Evolutionary conservation across 106 monocot species (phyloP).

Genomic region (Triglochin maritima): DNA sequence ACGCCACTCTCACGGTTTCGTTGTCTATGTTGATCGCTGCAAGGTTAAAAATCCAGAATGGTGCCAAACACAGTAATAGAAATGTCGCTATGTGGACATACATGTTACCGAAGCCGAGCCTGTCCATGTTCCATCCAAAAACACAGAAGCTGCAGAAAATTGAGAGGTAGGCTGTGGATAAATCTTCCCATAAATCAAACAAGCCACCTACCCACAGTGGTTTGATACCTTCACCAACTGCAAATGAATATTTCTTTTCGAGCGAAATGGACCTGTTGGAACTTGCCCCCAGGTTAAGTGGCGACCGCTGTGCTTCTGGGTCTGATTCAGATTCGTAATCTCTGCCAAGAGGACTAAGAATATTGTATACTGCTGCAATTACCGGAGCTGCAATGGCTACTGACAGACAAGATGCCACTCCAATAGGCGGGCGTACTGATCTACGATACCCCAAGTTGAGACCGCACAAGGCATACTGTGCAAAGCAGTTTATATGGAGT

Average conservation of each 20-base stretch:
- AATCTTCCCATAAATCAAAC: slow-evolving; percentile 45
- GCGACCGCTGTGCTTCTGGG: slow-evolving; percentile 15
- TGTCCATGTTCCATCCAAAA: slow-evolving; percentile 76
- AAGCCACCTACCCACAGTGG: slow-evolving; percentile 48
- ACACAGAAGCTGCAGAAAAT: slow-evolving; percentile 59
- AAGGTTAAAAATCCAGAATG: slow-evolving; percentile 52
- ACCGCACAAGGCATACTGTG: slow-evolving; percentile 64
- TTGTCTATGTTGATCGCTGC: slow-evolving; percentile 52
- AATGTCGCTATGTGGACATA: slow-evolving; percentile 59
- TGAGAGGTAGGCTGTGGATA: slow-evolving; percentile 33
- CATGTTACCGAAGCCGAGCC: slow-evolving; percentile 65
- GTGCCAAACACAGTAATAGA: slow-evolving; percentile 39
- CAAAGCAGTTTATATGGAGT: slow-evolving; percentile 63
- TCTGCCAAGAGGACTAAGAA: slow-evolving; percentile 57
- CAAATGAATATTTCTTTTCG: slow-evolving; percentile 47
- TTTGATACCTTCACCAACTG: slow-evolving; percentile 13
- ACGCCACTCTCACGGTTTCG: slow-evolving; percentile 25
- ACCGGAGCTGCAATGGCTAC: slow-evolving; percentile 50
- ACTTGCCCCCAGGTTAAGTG: slow-evolving; percentile 3
- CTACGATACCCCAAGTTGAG: slow-evolving; percentile 60
- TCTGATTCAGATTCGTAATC: slow-evolving; percentile 42
- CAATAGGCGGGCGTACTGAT: slow-evolving; percentile 45
- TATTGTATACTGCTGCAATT: slow-evolving; percentile 46
- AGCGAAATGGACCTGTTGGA: slow-evolving; percentile 12
- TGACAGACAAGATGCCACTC: slow-evolving; percentile 49